A percentile compares a stretch with the other conserved stretches of the same genome.
phyloP scores from a whole-genome alignment of 768 basidiomycete species.

The Naganishia friedmannii region DNA sequence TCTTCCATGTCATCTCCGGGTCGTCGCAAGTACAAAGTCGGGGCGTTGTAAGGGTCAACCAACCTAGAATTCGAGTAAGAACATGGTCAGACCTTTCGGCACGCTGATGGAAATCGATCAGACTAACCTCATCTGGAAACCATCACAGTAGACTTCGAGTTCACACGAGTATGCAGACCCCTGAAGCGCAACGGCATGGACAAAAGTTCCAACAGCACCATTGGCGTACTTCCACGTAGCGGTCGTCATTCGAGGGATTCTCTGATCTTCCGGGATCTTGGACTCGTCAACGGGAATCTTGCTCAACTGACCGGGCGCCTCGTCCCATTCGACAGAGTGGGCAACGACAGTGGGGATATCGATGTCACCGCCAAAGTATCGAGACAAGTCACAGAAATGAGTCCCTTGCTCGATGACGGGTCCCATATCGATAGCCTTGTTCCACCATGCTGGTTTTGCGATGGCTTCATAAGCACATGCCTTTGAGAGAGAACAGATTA shows the following conservation, averaged over 20 bases:
- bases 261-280: conserved; percentile 77
- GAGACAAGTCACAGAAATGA: conserved; percentile 93
- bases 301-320: conserved; percentile 77
- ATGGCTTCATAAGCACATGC: conserved; percentile 52
- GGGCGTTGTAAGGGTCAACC: conserved; percentile 85
- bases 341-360: conserved; percentile 65
- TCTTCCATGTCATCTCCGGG: conserved; percentile 53
- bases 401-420: conserved; percentile 59
- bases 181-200: conserved; percentile 84
- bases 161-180: conserved; percentile 91
- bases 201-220: conserved; percentile 89
- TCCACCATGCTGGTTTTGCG: conserved; percentile 52
- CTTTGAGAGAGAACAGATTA: neutral
- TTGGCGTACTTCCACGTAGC: conserved; percentile 97
- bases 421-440: conserved; percentile 45
- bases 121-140: conserved; percentile 59
- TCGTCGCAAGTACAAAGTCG: conserved; percentile 74
- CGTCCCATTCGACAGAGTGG: conserved; percentile 88
- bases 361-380: conserved; percentile 95
- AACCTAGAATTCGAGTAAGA: conserved; percentile 30
- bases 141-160: conserved; percentile 89
- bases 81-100: conserved; percentile 29
- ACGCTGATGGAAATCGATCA: conserved; percentile 23
- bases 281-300: conserved; percentile 80
- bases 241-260: conserved; percentile 88